Evolutionary conservation across 2,329 filamentous ascomycete species (phyloP).

Genomic region (Fusarium nelsonii): DNA sequence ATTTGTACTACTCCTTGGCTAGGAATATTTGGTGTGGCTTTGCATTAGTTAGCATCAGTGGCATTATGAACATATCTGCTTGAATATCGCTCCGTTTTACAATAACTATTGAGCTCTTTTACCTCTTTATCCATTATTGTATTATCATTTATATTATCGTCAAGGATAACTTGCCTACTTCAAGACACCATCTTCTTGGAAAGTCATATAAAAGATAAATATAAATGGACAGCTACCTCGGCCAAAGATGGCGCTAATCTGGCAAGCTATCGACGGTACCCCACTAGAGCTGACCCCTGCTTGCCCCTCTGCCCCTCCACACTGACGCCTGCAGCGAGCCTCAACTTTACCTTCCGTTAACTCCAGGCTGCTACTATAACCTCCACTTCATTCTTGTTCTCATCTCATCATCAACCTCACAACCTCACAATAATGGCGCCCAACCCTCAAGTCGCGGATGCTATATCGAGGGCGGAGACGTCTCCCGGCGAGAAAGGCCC

Average conservation of each 20-base stretch:
- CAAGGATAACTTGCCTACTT: too few relatives aligned
- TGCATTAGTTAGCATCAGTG: neutral
- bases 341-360: slow-evolving; percentile 26
- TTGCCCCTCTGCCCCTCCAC: slow-evolving; percentile 45
- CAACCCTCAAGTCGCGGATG: slow-evolving; percentile 57
- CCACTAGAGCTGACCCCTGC: slow-evolving; percentile 44
- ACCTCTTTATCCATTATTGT: too few relatives aligned
- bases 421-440: slow-evolving; percentile 52
- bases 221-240: neutral
- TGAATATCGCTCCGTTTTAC: neutral
- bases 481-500: slow-evolving; percentile 57
- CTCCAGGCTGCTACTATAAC: slow-evolving; percentile 32
- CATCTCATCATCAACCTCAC: neutral
- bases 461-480: slow-evolving; percentile 57
- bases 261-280: slow-evolving; percentile 36
- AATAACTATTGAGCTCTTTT: neutral
- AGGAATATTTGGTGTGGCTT: neutral
- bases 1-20: neutral
- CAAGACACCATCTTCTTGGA: too few relatives aligned
- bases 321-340: slow-evolving; percentile 30
- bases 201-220: too few relatives aligned
- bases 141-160: too few relatives aligned
- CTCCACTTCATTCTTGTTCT: slow-evolving; percentile 26
- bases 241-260: slow-evolving; percentile 17
- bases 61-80: neutral